phyloP scores from a whole-genome alignment of 2,329 filamentous ascomycete genomes.

The Cladosporium sp. region DNA sequence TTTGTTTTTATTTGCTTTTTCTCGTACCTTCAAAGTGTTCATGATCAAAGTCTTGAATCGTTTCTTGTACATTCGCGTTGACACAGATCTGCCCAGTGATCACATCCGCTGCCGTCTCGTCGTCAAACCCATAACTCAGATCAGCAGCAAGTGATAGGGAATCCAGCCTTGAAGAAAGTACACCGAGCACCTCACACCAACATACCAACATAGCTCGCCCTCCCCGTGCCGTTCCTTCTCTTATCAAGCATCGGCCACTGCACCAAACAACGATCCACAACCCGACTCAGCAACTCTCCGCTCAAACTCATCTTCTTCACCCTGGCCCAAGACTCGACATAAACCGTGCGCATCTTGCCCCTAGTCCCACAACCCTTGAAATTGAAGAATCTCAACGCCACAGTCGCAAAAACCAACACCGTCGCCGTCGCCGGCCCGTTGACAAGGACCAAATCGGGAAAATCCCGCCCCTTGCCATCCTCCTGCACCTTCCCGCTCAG shows the following conservation, averaged over 20 bases:
- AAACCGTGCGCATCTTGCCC: conserved; percentile 67
- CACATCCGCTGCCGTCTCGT: too few relatives aligned
- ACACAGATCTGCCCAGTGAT: too few relatives aligned
- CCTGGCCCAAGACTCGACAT: conserved; percentile 89
- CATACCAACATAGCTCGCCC: conserved; percentile 11
- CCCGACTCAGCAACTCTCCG: conserved; percentile 66
- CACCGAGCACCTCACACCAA: conserved; percentile 2
- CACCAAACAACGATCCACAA: conserved; percentile 77
- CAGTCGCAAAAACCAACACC: conserved; percentile 60
- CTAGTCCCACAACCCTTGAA: conserved; percentile 34
- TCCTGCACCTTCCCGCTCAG: conserved; percentile 35
- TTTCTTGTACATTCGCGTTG: too few relatives aligned
- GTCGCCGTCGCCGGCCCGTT: conserved; percentile 90
- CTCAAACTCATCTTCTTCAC: conserved; percentile 79
- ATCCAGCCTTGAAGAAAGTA: too few relatives aligned
- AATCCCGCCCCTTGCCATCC: conserved; percentile 30
- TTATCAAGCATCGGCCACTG: conserved; percentile 67
- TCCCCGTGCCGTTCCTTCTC: conserved; percentile 9
- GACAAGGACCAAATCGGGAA: conserved; percentile 73
- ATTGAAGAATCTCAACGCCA: conserved; percentile 53
- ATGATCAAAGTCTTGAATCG: too few relatives aligned
- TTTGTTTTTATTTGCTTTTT: too few relatives aligned
- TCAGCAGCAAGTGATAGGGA: too few relatives aligned
- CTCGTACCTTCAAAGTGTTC: too few relatives aligned
- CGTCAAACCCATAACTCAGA: too few relatives aligned